Conservation (phyloP, 495 filamentous ascomycete species). For the Hyaloscypha hepaticicola region DNA sequence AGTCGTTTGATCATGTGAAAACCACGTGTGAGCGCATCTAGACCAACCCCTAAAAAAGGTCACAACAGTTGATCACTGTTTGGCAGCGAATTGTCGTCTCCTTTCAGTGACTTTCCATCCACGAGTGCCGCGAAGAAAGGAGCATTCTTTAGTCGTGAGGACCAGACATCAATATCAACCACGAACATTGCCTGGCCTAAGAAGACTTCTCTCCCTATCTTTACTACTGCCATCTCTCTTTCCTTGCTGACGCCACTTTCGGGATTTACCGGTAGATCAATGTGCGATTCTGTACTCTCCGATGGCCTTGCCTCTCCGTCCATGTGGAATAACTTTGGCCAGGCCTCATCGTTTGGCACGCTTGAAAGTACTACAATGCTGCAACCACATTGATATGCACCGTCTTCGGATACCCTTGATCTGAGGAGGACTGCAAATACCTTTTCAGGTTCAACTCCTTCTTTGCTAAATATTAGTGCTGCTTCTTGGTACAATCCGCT, state of each 20-base stretch:
- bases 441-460: background rate
- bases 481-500: background rate
- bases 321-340: background rate
- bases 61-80: no score
- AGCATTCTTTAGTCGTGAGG: background rate
- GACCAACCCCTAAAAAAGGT: no score
- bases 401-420: background rate
- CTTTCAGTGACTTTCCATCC: background rate
- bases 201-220: slow-evolving; percentile 8
- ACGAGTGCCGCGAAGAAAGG: background rate
- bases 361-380: background rate
- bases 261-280: slow-evolving; percentile 1
- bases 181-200: slow-evolving; percentile 13
- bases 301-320: background rate
- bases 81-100: no score
- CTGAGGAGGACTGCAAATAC: slow-evolving; percentile 1
- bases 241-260: background rate
- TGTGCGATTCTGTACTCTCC: background rate
- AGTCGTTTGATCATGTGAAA: background rate
- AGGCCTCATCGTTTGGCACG: background rate
- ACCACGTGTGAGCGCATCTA: background rate
- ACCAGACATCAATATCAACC: slow-evolving; percentile 9
- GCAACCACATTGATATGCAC: background rate
- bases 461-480: background rate
- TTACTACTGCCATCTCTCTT: background rate